Percentiles rank a stretch among this genome's conserved stretches.
phyloP scores from a whole-genome alignment of 2,329 filamentous ascomycete species.

The Colletotrichum sp. region DNA sequence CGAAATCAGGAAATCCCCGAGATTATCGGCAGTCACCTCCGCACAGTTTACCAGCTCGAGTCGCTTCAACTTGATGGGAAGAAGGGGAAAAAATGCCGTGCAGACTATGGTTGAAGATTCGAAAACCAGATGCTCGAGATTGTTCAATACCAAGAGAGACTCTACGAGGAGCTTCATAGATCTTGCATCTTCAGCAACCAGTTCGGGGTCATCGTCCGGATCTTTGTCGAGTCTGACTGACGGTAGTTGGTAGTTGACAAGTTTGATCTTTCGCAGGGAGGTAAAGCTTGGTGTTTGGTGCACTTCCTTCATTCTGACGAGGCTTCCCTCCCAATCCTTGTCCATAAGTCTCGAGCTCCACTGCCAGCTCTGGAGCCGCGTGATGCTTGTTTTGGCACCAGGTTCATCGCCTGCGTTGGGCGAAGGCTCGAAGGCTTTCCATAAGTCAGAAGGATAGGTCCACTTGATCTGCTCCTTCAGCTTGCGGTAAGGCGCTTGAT shows the following conservation, averaged over 20 bases:
- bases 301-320: conserved; percentile 52
- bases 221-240: conserved; percentile 40
- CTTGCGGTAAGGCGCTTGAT: conserved; percentile 69
- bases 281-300: conserved; percentile 63
- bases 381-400: conserved; percentile 34
- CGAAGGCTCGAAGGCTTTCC: conserved; percentile 59
- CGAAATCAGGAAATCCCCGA: conserved; percentile 67
- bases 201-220: conserved; percentile 43
- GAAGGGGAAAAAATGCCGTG: conserved; percentile 65
- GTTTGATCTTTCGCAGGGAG: conserved; percentile 57
- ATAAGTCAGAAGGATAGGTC: conserved; percentile 70
- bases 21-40: conserved; percentile 69
- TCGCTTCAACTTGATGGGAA: conserved; percentile 69
- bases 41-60: conserved; percentile 82
- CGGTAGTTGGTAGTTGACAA: conserved; percentile 68
- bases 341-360: conserved; percentile 63
- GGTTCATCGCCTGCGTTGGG: conserved; percentile 47
- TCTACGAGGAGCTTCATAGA: conserved; percentile 45
- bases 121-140: conserved; percentile 71
- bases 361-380: conserved; percentile 58
- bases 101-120: conserved; percentile 77
- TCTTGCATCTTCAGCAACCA: conserved; percentile 36
- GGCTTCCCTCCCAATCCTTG: conserved; percentile 27
- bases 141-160: conserved; percentile 57
- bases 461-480: conserved; percentile 65